Base-by-base conservation (phyloP, 768 basidiomycete genomes). In the Leccinum broughii region DNA sequence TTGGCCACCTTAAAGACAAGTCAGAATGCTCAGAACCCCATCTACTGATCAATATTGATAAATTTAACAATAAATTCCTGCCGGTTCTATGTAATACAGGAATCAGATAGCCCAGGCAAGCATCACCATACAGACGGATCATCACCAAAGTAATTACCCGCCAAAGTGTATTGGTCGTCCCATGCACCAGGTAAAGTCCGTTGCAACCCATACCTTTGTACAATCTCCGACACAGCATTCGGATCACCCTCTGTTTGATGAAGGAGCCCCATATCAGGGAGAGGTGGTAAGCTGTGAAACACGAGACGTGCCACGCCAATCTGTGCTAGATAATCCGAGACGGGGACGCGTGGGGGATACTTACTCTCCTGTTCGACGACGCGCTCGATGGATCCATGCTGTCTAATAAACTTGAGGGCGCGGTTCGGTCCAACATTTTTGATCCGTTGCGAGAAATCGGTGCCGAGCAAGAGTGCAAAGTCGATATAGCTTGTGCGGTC, bases 361-460 rank as follows among this genome's bases (percentile, higher is more conserved):
- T 80, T 84, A 6, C 72, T 76, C 65, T 82, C 81, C 15, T 69
- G 68, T 61, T 81, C 77, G 20, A 95, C 72, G 34, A 93, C 78
- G 6, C 78, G 75, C 71, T 94, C 92, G 64, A 96, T 94, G 7
- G 83, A 80, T 4, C 85, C 85, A 69, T 93, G 75, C 64, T 83
- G 77, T 54, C 81, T 82, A 54, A 96, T 91, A 63, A 90, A 84
- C 65, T 85, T 86, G 66, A 92, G 84, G 1, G 93, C 93, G 3
- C 86, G 86, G 0, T 77, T 68, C 1, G 94, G 93, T 1, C 95
- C 95, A 1, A 96, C 78, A 61, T 88, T 86, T 58, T 84, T 89
- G 60, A 97, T 90, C 5, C 95, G 85, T 51, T 88, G 85, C 0
- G 92, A 88, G 66, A 96, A 95, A 73, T 97, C 95, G 2, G 94